Evolutionary conservation across 1,139 yeast genomes (phyloP), one percentile per base, ranked within the genome.

Genomic region (Suhomyces terraborum): DNA sequence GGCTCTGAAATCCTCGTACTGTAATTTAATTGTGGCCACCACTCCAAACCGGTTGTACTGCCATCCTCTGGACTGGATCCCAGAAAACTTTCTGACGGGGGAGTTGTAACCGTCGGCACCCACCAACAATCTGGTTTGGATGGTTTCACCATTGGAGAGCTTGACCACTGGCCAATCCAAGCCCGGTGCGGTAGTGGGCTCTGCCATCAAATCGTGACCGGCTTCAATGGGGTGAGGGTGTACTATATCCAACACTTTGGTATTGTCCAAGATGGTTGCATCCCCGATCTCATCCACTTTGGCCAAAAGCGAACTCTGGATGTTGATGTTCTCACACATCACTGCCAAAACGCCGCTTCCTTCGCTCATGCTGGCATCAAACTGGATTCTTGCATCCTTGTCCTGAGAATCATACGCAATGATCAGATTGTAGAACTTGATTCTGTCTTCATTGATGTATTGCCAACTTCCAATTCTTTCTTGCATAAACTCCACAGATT

Each of bases 101-200:
- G 98, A 89, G 62, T 91, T 88, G 59, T 82, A 88, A 0, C 99
- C 99, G 61, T 93, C 98, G 16, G 97, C 96, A 8, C 99, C 99
- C 10, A 91, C 80, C 26, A 93, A 70, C 18, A 93, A 69, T 45
- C 97, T 71, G 0, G 97, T 77, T 53, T 79, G 79, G 36, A 84
- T 67, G 12, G 59, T 52, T 12, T 77, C 75, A 1, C 96, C 97
- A 47, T 79, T 77, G 17, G 80, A 79, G 16, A 93, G 69, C 19
- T 77, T 73, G 3, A 93, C 81, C 6, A 82, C 61, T 1, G 98
- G 98, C 96, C 96, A 88, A 38, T 80, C 79, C 32, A 67, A 58
- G 6, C 56, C 50, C 6, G 58, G 65, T 30, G 51, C 61, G 30
- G 38, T 43, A 29, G 55, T 44, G 4, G 48, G 46, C 13, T 47